These are phyloP conservation scores for Plectosphaerella cucumerina DNA, from an alignment of 2,329 filamentous ascomycete species.

Conservation along the genomic window DNA sequence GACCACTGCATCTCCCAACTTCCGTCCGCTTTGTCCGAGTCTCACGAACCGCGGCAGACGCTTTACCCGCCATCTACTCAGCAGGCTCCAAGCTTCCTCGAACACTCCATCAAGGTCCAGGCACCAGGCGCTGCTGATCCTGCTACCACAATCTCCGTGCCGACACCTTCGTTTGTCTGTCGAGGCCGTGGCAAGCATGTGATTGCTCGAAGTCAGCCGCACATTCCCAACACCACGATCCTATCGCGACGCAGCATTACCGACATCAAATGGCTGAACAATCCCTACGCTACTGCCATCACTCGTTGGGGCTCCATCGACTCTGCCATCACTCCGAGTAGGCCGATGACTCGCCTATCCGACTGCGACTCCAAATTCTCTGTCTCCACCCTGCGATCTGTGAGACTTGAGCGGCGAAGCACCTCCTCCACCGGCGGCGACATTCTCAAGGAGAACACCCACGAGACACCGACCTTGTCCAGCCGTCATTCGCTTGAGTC, in stretches of 20 bases:
- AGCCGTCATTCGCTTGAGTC: constrained; percentile 20
- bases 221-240: constrained; percentile 18
- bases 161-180: constrained; percentile 23
- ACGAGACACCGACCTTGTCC: neutral
- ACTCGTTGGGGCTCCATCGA: neutral
- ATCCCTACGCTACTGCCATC: constrained; percentile 9
- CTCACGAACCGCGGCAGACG: too few species aligned
- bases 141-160: constrained; percentile 27
- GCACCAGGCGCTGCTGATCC: constrained; percentile 20
- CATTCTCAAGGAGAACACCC: neutral
- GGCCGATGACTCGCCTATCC: too few species aligned
- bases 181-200: constrained; percentile 16
- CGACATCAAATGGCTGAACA: constrained; percentile 23
- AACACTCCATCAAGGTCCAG: constrained; percentile 18
- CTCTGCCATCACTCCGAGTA: neutral
- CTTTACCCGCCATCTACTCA: neutral
- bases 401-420: neutral
- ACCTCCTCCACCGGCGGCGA: neutral
- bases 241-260: constrained; percentile 23
- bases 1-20: too few species aligned
- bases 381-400: neutral
- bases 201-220: constrained; percentile 12
- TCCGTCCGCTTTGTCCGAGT: too few species aligned
- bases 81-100: constrained; percentile 3
- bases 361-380: neutral